Evolutionary conservation across 208 protist species (phyloP), one percentile per base, ranked within the genome.

Genomic region (Leptomonas seymouri): DNA sequence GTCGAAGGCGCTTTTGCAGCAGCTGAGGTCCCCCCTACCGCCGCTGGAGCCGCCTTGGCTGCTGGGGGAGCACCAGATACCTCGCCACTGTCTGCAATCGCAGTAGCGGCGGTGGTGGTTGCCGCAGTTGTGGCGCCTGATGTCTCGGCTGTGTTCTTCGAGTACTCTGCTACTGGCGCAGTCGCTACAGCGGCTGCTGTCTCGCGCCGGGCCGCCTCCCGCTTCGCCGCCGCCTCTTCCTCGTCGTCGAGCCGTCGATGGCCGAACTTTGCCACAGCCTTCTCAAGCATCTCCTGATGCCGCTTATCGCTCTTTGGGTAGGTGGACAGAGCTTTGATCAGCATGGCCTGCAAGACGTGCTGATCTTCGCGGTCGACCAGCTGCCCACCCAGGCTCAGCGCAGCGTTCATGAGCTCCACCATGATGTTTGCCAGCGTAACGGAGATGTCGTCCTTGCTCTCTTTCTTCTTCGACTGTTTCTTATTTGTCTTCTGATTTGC

Each of bases 331-430:
- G 89, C 86, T 54, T 87, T 80, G 54, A 96, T 84, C 28, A 94
- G 85, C 44, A 87, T 84, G 0, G 81, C 85, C 85, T 96, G 91
- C 39, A 96, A 67, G 8, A 78, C 77, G 72, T 93, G 91, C 66
- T 96, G 91, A 56, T 96, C 91, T 46, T 93, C 88, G 25, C 91
- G 85, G 64, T 92, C 85, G 28, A 96, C 91, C 4, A 96, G 84
- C 57, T 96, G 91, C 14, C 91, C 91, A 30, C 84, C 85, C n/a
- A 87, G 86, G 75, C 88, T 93, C 28, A 96, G 87, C 2, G 91
- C 91, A 1, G 91, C 91, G 71, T 92, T 93, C 88, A 94, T 94
- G 23, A 96, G 65, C 55, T 94, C 91, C 2, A 94, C 89, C 78
- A 93, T 85, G 50, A 89, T 90, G 65, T 85, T 89, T 36, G 77